Evolutionary conservation across 208 protist genomes (phyloP).

Genomic region (Trypanosoma rangeli): DNA sequence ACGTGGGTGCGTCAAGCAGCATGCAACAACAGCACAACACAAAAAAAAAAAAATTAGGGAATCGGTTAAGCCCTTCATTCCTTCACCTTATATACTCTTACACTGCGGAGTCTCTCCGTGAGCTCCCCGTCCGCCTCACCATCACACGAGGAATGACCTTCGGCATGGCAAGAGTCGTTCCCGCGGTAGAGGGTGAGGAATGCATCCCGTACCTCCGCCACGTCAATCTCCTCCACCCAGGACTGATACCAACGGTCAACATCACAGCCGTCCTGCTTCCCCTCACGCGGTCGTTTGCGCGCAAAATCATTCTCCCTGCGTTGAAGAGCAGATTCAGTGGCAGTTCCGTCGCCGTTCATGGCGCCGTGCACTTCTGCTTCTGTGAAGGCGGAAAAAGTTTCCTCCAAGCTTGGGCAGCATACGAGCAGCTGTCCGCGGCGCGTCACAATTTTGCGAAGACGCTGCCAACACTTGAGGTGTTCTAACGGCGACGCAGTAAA

Average conservation of each 20-base stretch:
- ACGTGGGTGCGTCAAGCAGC: not conserved
- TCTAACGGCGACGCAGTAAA: constrained; percentile 46
- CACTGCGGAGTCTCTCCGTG: constrained; percentile 6
- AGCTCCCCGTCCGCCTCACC: constrained; percentile 9
- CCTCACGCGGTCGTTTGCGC: constrained; percentile 3
- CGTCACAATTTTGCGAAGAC: constrained; percentile 47
- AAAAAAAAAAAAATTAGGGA: constrained; percentile 6
- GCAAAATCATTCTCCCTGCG: not conserved
- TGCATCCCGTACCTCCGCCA: constrained; percentile 11
- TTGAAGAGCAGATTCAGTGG: not conserved
- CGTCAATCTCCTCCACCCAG: constrained; percentile 29
- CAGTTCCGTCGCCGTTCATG: not conserved
- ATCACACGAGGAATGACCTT: not conserved
- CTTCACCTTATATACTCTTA: constrained; percentile 24
- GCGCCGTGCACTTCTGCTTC: constrained; percentile 21
- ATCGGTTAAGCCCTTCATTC: constrained; percentile 1
- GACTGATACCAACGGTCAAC: constrained; percentile 4
- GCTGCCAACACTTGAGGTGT: constrained; percentile 66
- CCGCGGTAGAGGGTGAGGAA: not conserved
- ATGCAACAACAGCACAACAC: not conserved
- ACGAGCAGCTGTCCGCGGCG: constrained; percentile 58
- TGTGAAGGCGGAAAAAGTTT: constrained; percentile 42
- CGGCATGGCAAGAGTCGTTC: not conserved
- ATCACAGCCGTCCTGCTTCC: not conserved
- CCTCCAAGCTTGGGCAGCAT: constrained; percentile 56